Evolutionary conservation across 2,329 filamentous ascomycete species (phyloP).

Genomic region (Paraconiothyrium brasiliense): DNA sequence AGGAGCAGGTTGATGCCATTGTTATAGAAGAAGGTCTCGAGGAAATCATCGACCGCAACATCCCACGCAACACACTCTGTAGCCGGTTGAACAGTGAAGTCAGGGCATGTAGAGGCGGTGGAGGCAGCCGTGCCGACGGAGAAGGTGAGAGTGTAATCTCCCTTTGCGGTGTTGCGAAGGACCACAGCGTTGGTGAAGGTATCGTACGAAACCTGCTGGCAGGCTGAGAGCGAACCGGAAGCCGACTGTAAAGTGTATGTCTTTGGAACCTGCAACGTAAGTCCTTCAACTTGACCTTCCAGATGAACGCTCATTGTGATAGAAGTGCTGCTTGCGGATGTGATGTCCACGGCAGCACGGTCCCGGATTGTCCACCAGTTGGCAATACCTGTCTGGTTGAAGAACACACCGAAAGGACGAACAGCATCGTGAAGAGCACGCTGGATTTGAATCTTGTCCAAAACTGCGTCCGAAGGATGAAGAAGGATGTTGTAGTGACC

Average conservation of each 20-base stretch:
- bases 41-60: conserved; percentile 18
- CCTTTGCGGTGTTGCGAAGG: conserved; percentile 14
- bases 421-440: conserved; percentile 18
- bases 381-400: conserved; percentile 20
- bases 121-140: conserved; percentile 4
- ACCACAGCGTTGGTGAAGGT: conserved; percentile 15
- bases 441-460: conserved; percentile 19
- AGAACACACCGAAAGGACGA: conserved; percentile 15
- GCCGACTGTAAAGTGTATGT: conserved; percentile 16
- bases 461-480: conserved; percentile 17
- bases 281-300: conserved; percentile 15
- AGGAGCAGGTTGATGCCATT: conserved; percentile 16
- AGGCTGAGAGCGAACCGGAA: conserved; percentile 2
- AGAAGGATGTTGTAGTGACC: conserved; percentile 19
- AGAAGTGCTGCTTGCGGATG: not conserved
- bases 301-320: conserved; percentile 15
- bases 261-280: conserved; percentile 16
- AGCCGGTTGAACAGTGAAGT: conserved; percentile 16
- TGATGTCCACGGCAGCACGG: conserved; percentile 14
- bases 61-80: conserved; percentile 17
- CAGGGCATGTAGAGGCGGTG: conserved; percentile 12
- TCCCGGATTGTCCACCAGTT: conserved; percentile 20
- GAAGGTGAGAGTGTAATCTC: conserved; percentile 13
- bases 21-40: conserved; percentile 17
- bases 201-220: conserved; percentile 17